Evolutionary conservation across 129 eudicot species (phyloP), one percentile per base, ranked within the genome.

Genomic region (Oenanthe sinensis): DNA sequence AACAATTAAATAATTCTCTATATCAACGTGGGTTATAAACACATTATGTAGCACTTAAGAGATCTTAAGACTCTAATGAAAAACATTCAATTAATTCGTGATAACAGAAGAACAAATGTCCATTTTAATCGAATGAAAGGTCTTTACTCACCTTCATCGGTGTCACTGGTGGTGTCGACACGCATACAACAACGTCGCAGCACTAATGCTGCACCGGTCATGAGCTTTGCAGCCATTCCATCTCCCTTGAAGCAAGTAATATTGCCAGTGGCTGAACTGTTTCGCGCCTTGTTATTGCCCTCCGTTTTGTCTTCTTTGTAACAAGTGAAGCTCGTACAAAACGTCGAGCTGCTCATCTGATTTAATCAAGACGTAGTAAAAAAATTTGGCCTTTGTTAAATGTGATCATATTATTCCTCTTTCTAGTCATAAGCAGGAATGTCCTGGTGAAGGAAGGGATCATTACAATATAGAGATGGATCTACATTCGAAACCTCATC

Each of bases 101-200:
- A 52, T 48, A 4, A 48, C 54, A 48, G 54, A 8, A 14, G 15
- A 48, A 12, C 52, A 47, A 12, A 47, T 47, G 4, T 1, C 52
- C n/a, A n/a, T 26, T 76, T 16, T 48, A 50, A 19, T 60, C 40
- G 60, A 71, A 30, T 16, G 77, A 72, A 70, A 33, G 20, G 62
- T 40, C 39, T 6, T 36, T 78, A n/a, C 36, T 17, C 40, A 28
- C n/a, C 81, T 44, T 77, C 76, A 42, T 80, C 84, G 8, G 54
- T 24, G 15, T 81, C 82, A 62, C 75, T 77, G 22, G 39, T 65
- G 30, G 85, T 81, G 81, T 72, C 82, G 24, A 81, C 75, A 42
- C 58, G 46, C 17, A 81, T 78, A 81, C 87, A 81, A 50, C 80
- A 81, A 19, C 87, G 79, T 28, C 78, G 79, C 46, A 84, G 71